A percentile compares a stretch with the other conserved stretches of the same genome.
These are phyloP conservation scores for Diaporthe sp. DNA, from an alignment of 2,329 filamentous ascomycete genomes.

Conservation along the genomic window DNA sequence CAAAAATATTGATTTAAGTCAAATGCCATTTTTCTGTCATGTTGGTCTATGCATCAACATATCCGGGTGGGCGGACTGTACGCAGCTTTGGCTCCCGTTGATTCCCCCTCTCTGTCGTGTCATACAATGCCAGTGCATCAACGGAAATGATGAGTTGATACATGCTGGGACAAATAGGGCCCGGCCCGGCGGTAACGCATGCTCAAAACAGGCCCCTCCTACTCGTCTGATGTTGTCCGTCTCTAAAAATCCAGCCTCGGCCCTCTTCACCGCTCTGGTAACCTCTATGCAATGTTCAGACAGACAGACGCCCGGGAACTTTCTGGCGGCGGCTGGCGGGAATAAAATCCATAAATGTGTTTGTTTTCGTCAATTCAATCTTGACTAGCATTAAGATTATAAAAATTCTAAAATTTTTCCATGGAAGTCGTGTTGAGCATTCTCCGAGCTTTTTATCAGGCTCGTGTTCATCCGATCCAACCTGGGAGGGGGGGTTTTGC, in stretches of 20 bases:
- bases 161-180: neutral
- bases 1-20: no score
- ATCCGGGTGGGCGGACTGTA: no score
- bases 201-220: neutral
- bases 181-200: neutral
- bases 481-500: neutral
- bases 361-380: neutral
- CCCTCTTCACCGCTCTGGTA: neutral
- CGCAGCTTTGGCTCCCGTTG: neutral
- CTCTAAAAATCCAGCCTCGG: neutral
- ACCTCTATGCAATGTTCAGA: neutral
- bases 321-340: neutral
- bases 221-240: neutral
- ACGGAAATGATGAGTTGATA: neutral
- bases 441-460: neutral
- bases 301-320: neutral
- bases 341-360: neutral
- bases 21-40: no score
- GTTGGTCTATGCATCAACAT: no score
- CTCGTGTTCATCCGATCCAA: neutral
- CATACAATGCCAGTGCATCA: neutral
- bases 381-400: conserved; percentile 18
- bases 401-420: neutral
- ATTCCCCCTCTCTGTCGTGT: neutral
- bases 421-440: neutral